phyloP scores from a whole-genome alignment of 2,329 filamentous ascomycete genomes.

The Macrophomina tecta region DNA sequence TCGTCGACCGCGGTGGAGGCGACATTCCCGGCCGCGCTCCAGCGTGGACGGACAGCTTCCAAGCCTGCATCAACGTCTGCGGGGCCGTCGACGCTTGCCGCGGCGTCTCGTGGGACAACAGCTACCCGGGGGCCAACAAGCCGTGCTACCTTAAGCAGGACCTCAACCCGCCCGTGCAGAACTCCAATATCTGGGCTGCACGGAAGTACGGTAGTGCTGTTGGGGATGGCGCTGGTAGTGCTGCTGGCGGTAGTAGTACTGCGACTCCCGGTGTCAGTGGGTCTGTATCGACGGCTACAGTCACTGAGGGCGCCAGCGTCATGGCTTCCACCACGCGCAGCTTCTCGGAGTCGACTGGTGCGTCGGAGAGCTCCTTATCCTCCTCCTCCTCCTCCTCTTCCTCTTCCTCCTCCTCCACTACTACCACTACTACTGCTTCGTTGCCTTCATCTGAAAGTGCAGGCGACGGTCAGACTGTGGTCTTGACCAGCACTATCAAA shows the following conservation, averaged over 20 bases:
- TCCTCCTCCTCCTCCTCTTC: too few relatives aligned
- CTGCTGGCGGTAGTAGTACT: too few relatives aligned
- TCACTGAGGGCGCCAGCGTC: too few relatives aligned
- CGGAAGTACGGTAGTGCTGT: background rate
- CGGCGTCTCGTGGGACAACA: background rate
- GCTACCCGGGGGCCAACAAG: background rate
- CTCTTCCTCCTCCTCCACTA: background rate
- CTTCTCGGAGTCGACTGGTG: too few relatives aligned
- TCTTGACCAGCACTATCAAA: too few relatives aligned
- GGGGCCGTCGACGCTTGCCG: background rate
- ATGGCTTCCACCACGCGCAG: too few relatives aligned
- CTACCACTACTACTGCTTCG: background rate
- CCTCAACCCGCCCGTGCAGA: background rate
- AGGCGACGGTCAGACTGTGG: too few relatives aligned
- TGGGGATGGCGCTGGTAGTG: background rate
- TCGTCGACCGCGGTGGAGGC: background rate
- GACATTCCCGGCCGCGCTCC: background rate
- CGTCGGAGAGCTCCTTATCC: too few relatives aligned
- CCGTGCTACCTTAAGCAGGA: constrained; percentile 11
- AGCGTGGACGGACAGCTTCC: background rate
- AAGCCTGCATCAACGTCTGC: background rate
- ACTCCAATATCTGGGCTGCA: background rate
- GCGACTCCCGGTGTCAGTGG: too few relatives aligned
- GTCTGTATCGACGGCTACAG: too few relatives aligned
- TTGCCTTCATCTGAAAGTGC: background rate